These are phyloP conservation scores for Chalciporus pseudorubinellus DNA, from an alignment of 768 basidiomycete species.

Conservation along the genomic window DNA sequence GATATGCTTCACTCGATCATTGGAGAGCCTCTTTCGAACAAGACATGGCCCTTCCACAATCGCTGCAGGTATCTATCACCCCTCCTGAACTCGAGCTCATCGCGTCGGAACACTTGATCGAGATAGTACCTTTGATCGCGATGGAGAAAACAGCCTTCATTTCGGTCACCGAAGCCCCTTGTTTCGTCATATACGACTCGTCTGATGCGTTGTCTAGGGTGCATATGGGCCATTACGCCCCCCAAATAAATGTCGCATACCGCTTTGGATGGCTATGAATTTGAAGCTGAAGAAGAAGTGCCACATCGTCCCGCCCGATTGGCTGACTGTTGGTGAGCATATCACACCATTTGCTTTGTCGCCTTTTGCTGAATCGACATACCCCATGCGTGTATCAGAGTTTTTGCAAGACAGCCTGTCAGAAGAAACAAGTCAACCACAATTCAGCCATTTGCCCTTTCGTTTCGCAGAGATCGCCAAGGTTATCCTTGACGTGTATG, in stretches of 20 bases:
- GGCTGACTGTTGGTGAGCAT: conserved; percentile 79
- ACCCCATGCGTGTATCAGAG: conserved; percentile 44
- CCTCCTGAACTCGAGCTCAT: conserved; percentile 88
- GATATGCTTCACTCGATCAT: too few relatives aligned
- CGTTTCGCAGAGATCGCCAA: conserved; percentile 90
- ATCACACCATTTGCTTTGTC: neutral
- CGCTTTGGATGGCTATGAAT: conserved; percentile 94
- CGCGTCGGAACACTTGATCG: conserved; percentile 79
- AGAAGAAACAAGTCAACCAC: conserved; percentile 69
- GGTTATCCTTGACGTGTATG: conserved; percentile 89
- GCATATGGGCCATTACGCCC: conserved; percentile 92
- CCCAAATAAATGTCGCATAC: conserved; percentile 80
- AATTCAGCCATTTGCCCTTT: conserved; percentile 81
- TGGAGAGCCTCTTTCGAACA: too few relatives aligned
- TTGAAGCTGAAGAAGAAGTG: conserved; percentile 95
- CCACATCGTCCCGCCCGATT: conserved; percentile 84
- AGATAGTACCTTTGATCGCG: conserved; percentile 83
- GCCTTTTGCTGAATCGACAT: neutral
- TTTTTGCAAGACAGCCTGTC: conserved; percentile 72
- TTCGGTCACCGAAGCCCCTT: conserved; percentile 52
- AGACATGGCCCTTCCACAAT: conserved; percentile 73
- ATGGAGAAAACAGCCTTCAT: conserved; percentile 93
- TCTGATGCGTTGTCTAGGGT: conserved; percentile 50
- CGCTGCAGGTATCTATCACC: conserved; percentile 67
- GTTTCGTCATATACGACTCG: conserved; percentile 4